A percentile compares a stretch with the other conserved stretches of the same genome.
Evolutionary conservation across 768 basidiomycete genomes (phyloP).

Genomic region (Calocera cornea): DNA sequence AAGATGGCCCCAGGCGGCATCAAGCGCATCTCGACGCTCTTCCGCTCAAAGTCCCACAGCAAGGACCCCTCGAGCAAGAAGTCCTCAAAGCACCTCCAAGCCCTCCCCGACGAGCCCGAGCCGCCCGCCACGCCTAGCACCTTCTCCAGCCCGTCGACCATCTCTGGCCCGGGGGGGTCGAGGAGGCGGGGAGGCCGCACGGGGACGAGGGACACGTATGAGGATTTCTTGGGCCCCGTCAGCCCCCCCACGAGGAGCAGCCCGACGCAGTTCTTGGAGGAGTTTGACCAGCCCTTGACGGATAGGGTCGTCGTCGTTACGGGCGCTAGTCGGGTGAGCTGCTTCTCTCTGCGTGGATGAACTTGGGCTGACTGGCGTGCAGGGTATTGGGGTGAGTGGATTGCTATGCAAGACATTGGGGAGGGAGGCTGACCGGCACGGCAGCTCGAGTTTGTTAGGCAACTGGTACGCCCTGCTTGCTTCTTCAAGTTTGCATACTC

Average conservation of each 20-base stretch:
- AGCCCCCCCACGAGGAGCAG: background rate
- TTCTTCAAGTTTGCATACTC: background rate
- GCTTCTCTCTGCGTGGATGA: background rate
- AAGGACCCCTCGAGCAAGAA: background rate
- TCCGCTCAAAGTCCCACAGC: background rate
- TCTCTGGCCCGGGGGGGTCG: too few species aligned
- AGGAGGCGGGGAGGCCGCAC: background rate
- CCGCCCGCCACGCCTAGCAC: background rate
- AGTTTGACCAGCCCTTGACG: background rate
- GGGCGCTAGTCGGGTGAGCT: background rate
- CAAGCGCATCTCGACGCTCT: slow-evolving; percentile 1
- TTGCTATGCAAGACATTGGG: background rate
- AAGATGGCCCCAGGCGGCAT: background rate
- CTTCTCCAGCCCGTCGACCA: background rate
- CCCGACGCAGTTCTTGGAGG: background rate
- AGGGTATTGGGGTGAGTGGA: background rate
- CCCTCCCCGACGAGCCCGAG: background rate
- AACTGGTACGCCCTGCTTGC: slow-evolving; percentile 12
- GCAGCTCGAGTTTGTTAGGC: slow-evolving; percentile 19
- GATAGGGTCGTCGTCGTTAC: background rate
- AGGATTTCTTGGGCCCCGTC: background rate
- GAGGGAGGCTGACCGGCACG: background rate
- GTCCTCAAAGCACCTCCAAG: background rate
- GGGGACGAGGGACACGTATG: background rate
- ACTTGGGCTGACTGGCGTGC: background rate